These are phyloP conservation scores for Xylaria curta DNA, from an alignment of 495 filamentous ascomycete genomes.

Conservation along the genomic window DNA sequence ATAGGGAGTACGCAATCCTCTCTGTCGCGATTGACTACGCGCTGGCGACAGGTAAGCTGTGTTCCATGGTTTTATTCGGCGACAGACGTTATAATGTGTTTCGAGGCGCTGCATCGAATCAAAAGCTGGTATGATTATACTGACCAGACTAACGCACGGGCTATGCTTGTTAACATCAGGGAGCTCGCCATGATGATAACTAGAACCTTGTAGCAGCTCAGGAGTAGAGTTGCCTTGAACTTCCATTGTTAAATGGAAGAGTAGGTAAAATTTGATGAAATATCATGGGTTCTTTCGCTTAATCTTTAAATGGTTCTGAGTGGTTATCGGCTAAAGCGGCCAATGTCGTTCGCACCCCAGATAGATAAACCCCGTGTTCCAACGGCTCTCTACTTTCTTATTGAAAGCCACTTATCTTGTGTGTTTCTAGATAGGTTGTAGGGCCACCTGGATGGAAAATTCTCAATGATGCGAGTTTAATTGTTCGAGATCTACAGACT, in stretches of 20 bases:
- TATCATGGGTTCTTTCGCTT: not conserved
- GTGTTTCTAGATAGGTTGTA: not conserved
- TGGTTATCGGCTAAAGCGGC: not conserved
- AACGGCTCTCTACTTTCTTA: too few species aligned
- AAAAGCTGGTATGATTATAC: not conserved
- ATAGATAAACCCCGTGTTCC: too few species aligned
- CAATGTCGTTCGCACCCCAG: not conserved
- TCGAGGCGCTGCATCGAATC: not conserved
- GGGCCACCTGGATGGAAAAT: not conserved
- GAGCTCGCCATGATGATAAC: not conserved
- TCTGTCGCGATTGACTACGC: not conserved
- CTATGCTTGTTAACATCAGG: not conserved
- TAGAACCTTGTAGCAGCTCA: not conserved
- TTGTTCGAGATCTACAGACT: not conserved
- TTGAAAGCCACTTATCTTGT: not conserved
- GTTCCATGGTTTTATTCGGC: not conserved
- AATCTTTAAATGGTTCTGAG: not conserved
- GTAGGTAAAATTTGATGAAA: too few species aligned
- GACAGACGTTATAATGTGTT: not conserved
- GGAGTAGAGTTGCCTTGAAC: too few species aligned
- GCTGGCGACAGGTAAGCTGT: not conserved
- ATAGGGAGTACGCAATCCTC: conserved; percentile 1
- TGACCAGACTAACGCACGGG: not conserved
- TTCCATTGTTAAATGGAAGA: too few species aligned
- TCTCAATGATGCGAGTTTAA: not conserved